phyloP scores from a whole-genome alignment of 106 monocot species.

The Allium cepa region DNA sequence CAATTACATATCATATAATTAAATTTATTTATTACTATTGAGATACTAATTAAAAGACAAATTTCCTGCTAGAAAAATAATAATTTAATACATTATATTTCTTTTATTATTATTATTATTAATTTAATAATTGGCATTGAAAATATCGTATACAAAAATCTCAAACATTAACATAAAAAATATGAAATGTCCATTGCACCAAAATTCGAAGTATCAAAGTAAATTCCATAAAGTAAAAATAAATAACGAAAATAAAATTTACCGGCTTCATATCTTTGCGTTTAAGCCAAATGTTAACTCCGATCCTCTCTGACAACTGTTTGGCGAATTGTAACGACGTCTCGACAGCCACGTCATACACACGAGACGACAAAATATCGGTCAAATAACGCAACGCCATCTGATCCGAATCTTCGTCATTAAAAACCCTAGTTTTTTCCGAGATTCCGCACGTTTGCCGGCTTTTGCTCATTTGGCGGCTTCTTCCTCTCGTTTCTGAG shows the following conservation, averaged over 20 bases:
- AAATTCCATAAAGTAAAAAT: background rate
- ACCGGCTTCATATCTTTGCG: constrained; percentile 84
- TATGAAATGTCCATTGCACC: background rate
- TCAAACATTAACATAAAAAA: background rate
- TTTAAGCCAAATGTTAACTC: constrained; percentile 67
- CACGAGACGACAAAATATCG: constrained; percentile 60
- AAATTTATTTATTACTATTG: too few relatives aligned
- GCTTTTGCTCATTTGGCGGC: too few relatives aligned
- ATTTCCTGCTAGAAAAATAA: background rate
- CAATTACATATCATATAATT: too few relatives aligned
- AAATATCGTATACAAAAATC: background rate
- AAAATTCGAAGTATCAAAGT: background rate
- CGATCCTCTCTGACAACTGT: constrained; percentile 72
- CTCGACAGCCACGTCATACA: constrained; percentile 89
- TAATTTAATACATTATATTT: background rate
- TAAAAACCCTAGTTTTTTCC: constrained; percentile 14
- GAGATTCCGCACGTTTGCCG: constrained; percentile 45
- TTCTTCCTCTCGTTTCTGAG: too few relatives aligned
- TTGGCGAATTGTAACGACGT: constrained; percentile 70
- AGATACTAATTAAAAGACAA: too few relatives aligned
- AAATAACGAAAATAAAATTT: background rate
- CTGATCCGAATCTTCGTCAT: background rate
- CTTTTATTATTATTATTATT: background rate
- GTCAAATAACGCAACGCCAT: constrained; percentile 59
- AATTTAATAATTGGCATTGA: background rate